Percentiles rank a stretch among this genome's conserved stretches.
Evolutionary conservation across 305 asterid genomes (phyloP).

Genomic region (Plantago coronopus): DNA sequence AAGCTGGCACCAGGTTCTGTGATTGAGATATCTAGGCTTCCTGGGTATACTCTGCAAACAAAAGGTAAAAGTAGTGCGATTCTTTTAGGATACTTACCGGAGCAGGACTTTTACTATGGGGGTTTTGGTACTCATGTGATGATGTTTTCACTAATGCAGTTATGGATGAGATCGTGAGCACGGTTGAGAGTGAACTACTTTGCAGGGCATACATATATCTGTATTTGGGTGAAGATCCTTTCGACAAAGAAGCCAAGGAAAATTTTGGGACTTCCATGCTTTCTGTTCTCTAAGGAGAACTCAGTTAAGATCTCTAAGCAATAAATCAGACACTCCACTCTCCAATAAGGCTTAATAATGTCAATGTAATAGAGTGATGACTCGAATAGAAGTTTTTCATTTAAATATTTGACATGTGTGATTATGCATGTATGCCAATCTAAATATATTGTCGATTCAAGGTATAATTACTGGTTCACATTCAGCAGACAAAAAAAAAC

Average conservation of each 20-base stretch:
- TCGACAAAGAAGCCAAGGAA: constrained; percentile 75
- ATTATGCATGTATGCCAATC: too few species aligned
- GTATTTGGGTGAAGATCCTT: constrained; percentile 75
- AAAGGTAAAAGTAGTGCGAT: constrained; percentile 40
- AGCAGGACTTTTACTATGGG: not conserved
- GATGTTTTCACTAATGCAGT: constrained; percentile 39
- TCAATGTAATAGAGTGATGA: constrained; percentile 31
- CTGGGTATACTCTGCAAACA: constrained; percentile 67
- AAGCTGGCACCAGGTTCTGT: constrained; percentile 59
- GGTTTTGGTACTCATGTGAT: not conserved
- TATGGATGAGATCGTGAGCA: constrained; percentile 58
- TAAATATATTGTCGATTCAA: too few species aligned
- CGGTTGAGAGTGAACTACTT: constrained; percentile 60
- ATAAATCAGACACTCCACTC: constrained; percentile 28
- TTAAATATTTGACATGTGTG: constrained; percentile 19
- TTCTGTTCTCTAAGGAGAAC: constrained; percentile 43
- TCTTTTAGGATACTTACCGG: too few species aligned
- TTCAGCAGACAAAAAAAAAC: too few species aligned
- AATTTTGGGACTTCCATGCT: constrained; percentile 60
- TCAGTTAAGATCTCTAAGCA: constrained; percentile 26
- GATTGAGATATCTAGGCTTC: constrained; percentile 71
- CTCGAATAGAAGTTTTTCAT: constrained; percentile 19
- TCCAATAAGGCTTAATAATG: constrained; percentile 29
- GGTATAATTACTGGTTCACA: too few species aligned
- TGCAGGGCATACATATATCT: constrained; percentile 65